Evolutionary conservation across 495 filamentous ascomycete species (phyloP).

Genomic region (Penicillium arizonense): DNA sequence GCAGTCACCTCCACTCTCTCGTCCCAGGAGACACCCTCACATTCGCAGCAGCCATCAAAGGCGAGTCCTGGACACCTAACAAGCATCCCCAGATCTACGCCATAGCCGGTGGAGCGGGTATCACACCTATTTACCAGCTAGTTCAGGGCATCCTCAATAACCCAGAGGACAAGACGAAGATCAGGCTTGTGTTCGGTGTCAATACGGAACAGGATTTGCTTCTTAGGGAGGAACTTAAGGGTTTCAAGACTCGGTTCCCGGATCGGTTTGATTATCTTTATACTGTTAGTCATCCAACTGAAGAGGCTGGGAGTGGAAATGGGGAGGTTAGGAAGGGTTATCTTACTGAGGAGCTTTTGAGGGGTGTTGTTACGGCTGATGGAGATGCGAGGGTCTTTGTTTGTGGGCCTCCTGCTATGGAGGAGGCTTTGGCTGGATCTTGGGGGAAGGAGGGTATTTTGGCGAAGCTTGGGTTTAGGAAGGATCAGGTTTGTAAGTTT

Average conservation of each 20-base stretch:
- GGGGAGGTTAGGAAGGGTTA: slow-evolving; percentile 46
- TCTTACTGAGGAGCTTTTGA: slow-evolving; percentile 55
- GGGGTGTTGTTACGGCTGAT: slow-evolving; percentile 39
- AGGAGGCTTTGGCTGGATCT: slow-evolving; percentile 52
- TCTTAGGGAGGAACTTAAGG: slow-evolving; percentile 51
- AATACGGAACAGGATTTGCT: slow-evolving; percentile 63
- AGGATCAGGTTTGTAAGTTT: slow-evolving; percentile 56
- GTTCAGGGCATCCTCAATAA: slow-evolving; percentile 59
- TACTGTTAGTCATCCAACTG: slow-evolving; percentile 50
- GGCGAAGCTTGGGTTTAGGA: slow-evolving; percentile 49
- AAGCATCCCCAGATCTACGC: slow-evolving; percentile 53
- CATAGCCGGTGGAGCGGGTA: slow-evolving; percentile 63
- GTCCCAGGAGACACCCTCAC: slow-evolving; percentile 57
- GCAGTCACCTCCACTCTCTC: slow-evolving; percentile 59
- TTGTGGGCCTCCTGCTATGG: slow-evolving; percentile 65
- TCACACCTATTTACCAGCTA: slow-evolving; percentile 64
- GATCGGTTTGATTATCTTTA: slow-evolving; percentile 59
- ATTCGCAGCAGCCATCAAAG: slow-evolving; percentile 49
- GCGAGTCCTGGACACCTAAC: slow-evolving; percentile 55
- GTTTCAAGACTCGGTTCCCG: slow-evolving; percentile 51
- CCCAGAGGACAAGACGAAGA: slow-evolving; percentile 58
- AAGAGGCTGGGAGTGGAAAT: slow-evolving; percentile 18
- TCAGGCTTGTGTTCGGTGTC: slow-evolving; percentile 65
- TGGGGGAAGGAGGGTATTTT: slow-evolving; percentile 39
- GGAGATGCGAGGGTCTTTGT: slow-evolving; percentile 60